Evolutionary conservation across 2,329 filamentous ascomycete genomes (phyloP), one percentile per base, ranked within the genome.

Genomic region (Pezicula radicicola): DNA sequence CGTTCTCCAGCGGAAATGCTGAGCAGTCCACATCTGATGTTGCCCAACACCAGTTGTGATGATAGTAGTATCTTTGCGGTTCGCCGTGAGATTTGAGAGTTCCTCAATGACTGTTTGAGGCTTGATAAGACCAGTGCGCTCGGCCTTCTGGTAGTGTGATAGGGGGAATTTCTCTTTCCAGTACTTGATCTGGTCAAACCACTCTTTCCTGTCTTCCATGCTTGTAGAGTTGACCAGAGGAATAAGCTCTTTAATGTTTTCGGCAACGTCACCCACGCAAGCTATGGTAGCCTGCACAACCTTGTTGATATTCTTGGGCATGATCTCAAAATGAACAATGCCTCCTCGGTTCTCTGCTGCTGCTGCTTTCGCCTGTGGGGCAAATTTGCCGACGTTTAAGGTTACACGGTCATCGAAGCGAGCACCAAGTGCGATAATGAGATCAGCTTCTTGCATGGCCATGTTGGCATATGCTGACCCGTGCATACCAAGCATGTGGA

Each of bases 261-360:
- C 75, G 3, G 86, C 85, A 28, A 96, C 90, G 66, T 97, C 93
- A 53, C 94, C 94, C 73, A 96, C 93, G 16, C 97, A 87, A 43
- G 94, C 93, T 74, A 97, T 91, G 40, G 89, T 97, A 7, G 93
- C 92, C 74, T 97, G 91, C 13, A 99, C 88, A 40, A 97, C 92
- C 81, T 97, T 99, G 84, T 97, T 97, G 76, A 97, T 97, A 78
- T 99, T 97, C 85, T 99, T 99, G 63, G 94, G 93, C 87, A 97
- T 88, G 65, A 99, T 93, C 70, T 97, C 93, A 66, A 97, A 97
- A 72, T 99, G 93, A 15, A 97, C 83, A 64, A 99, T 97, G 66
- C 94, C 94, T 63, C 94, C 94, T 56, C 91, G 88, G 49, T 85
- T 85, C 74, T 96, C 89, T 10, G 81, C 78, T 4, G 91, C 93